Base-by-base conservation (phyloP, 768 basidiomycete genomes). In the Boletus subcaerulescens region DNA sequence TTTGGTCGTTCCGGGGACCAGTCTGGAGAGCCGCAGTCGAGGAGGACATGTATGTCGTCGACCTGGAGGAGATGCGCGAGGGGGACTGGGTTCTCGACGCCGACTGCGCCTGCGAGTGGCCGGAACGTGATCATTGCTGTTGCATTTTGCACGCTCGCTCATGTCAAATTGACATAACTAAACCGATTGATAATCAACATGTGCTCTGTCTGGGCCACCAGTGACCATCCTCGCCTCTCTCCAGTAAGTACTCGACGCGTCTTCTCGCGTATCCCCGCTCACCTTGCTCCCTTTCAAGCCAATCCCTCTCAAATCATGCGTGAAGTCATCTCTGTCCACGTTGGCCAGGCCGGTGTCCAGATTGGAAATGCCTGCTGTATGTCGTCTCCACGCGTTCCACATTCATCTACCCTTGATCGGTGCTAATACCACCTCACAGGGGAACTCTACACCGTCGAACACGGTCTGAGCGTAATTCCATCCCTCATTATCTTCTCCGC, bases 401-500 rank as follows among this genome's bases (percentile, higher is more conserved):
- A 35, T 29, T 38, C 45, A 32, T 45, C 36, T 5, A 5, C 26
- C 10, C 24, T 22, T 24, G 45, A 42, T 56, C 50, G 35, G 49
- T 52, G 31, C 58, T 71, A 18, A 71, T 57, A 17, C 31, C 39
- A 60, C 52, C 65, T 72, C 67, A 29, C 72, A 93, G 91, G 92
- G 96, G 96, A 98, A 77, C 85, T 98, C 58, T 99, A 99, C 80
- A 97, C 94, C 68, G 87, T 97, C 65, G 97, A 99, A 76, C 97
- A 98, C 75, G 95, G 95, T 71, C 80, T 99, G 56, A 95, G 89
- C 73, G 96, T 97, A 73, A 76, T 26, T 65, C 56, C 31, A 31
- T 56, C 18, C 35, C 31, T 17, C 7, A 38, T 33, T 48, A 15
- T 39, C 7, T 47, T 39, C 48, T 51, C 43, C 50, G 36, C 48